Evolutionary conservation across 129 eudicot species (phyloP).

Genomic region (Saussurea involucrata): DNA sequence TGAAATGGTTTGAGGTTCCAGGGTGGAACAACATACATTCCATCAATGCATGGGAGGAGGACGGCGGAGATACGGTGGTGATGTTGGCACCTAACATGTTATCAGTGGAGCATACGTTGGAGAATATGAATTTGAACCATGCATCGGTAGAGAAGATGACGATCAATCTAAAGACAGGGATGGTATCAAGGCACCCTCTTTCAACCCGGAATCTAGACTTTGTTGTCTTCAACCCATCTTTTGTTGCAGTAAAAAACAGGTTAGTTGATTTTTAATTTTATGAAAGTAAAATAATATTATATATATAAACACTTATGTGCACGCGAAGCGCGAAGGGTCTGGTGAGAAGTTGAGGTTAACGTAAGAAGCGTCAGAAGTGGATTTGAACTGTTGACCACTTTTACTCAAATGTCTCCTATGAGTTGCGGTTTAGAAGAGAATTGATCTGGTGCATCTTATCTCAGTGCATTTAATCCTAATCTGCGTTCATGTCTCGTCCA

Average conservation of each 20-base stretch:
- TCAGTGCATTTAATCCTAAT: too few species aligned
- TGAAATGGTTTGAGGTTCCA: slow-evolving; percentile 41
- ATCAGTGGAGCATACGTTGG: slow-evolving; percentile 34
- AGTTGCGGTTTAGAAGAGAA: too few species aligned
- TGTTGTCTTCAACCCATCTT: slow-evolving; percentile 14
- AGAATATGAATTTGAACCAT: slow-evolving; percentile 27
- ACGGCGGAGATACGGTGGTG: slow-evolving; percentile 25
- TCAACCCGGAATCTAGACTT: slow-evolving; percentile 12
- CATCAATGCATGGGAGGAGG: slow-evolving; percentile 47
- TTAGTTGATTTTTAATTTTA: neutral
- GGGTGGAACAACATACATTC: slow-evolving; percentile 34
- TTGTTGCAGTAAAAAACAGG: slow-evolving; percentile 16
- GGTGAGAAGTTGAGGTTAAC: too few species aligned
- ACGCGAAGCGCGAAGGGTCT: too few species aligned
- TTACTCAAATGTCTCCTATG: too few species aligned
- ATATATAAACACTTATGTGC: too few species aligned
- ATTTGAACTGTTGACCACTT: too few species aligned
- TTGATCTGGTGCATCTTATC: too few species aligned
- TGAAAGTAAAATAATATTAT: neutral
- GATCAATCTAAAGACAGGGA: slow-evolving; percentile 22
- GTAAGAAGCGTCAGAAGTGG: too few species aligned
- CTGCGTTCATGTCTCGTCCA: too few species aligned
- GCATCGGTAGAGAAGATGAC: slow-evolving; percentile 35
- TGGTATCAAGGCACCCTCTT: slow-evolving; percentile 22
- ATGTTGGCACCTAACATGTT: slow-evolving; percentile 40